These are phyloP conservation scores for Pleurostoma richardsiae DNA, from an alignment of 2,329 filamentous ascomycete species.

Conservation along the genomic window DNA sequence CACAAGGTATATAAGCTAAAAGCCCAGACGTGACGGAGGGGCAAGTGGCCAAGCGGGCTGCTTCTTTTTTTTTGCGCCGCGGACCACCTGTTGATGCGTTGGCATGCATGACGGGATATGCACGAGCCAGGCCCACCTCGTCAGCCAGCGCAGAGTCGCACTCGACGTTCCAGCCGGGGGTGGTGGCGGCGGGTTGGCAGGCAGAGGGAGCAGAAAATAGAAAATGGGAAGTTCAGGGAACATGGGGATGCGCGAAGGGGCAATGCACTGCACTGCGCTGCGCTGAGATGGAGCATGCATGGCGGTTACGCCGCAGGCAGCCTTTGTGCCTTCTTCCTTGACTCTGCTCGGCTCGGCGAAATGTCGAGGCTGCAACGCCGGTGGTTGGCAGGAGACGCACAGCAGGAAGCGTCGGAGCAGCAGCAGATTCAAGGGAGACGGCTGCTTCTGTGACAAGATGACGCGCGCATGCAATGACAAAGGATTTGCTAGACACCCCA, in stretches of 20 bases:
- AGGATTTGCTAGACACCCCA: background rate
- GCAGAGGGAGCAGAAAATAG: constrained; percentile 1
- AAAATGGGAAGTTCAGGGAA: constrained; percentile 7
- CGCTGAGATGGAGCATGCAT: constrained; percentile 6
- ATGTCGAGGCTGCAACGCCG: background rate
- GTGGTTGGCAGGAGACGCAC: constrained; percentile 1
- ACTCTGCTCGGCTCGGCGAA: constrained; percentile 3
- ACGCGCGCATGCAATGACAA: constrained; percentile 5
- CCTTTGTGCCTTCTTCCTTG: constrained; percentile 1
- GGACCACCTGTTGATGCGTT: constrained; percentile 44
- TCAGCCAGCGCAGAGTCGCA: constrained; percentile 35
- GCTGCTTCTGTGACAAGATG: constrained; percentile 6
- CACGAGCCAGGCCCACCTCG: constrained; percentile 41
- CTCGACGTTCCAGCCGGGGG: constrained; percentile 13
- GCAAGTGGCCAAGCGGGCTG: constrained; percentile 19
- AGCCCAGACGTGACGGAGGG: constrained; percentile 8
- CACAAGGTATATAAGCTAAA: constrained; percentile 27
- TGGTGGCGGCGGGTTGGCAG: constrained; percentile 10
- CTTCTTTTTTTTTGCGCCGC: constrained; percentile 31
- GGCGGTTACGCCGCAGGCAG: constrained; percentile 3
- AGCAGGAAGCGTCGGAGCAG: background rate
- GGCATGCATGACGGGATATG: constrained; percentile 58
- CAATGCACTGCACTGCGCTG: constrained; percentile 4
- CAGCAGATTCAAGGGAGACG: constrained; percentile 2
- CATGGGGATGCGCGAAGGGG: constrained; percentile 6